Conservation (phyloP, 352 stramenopile genomes). For the Phytophthora uliginosa region DNA sequence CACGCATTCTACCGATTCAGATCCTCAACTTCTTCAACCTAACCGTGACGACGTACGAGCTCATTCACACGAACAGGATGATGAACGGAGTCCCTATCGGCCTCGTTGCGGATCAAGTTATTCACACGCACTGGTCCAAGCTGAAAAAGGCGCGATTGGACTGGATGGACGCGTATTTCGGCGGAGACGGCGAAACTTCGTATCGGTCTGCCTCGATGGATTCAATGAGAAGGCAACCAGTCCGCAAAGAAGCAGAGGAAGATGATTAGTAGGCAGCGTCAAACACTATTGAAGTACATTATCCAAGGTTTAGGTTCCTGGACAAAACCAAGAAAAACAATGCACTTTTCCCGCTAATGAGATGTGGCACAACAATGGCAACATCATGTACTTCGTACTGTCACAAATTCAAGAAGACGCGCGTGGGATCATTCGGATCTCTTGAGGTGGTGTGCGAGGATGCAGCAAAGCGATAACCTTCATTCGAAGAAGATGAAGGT, state of each 20-base stretch:
- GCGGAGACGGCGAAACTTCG: conserved; percentile 24
- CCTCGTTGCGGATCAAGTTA: conserved; percentile 39
- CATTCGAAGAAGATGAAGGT: too few species aligned
- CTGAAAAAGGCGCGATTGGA: conserved; percentile 30
- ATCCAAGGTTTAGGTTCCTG: too few species aligned
- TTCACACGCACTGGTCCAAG: conserved; percentile 42
- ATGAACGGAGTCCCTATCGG: conserved; percentile 25
- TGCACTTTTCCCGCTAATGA: too few species aligned
- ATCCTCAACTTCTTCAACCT: conserved; percentile 47
- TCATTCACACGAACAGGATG: conserved; percentile 24
- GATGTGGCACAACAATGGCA: too few species aligned
- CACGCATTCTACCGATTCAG: conserved; percentile 30
- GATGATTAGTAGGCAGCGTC: background rate
- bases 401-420: too few species aligned
- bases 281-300: too few species aligned
- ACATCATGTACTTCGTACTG: too few species aligned
- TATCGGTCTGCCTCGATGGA: conserved; percentile 18
- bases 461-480: too few species aligned
- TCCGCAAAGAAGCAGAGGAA: background rate
- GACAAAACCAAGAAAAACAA: too few species aligned
- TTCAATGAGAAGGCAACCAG: conserved; percentile 6
- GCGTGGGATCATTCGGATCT: too few species aligned
- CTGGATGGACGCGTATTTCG: conserved; percentile 18
- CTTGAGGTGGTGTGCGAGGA: too few species aligned
- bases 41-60: conserved; percentile 42